phyloP scores from a whole-genome alignment of 805 yeast species.

The Yarrowia porcina region DNA sequence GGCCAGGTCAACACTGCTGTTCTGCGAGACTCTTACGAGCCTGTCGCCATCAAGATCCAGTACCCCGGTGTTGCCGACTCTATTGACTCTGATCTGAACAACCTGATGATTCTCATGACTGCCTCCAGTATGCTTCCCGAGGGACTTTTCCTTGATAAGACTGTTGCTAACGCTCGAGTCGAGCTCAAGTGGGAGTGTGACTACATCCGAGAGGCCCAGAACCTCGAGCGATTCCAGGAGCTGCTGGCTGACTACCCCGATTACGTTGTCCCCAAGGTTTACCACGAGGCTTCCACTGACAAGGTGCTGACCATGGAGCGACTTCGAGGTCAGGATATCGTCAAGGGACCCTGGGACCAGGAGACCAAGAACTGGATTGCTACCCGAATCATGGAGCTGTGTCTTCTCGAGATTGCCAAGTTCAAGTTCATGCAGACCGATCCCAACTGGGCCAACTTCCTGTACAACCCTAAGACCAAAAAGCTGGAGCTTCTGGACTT shows the following conservation, averaged over 20 bases:
- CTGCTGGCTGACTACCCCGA: constrained; percentile 58
- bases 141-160: constrained; percentile 86
- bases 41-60: constrained; percentile 92
- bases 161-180: constrained; percentile 86
- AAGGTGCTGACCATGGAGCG: constrained; percentile 86
- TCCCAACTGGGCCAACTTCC: constrained; percentile 98
- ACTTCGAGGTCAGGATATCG: constrained; percentile 79
- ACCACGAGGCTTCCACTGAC: constrained; percentile 70
- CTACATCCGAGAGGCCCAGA: constrained; percentile 82
- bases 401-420: constrained; percentile 77
- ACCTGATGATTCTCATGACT: constrained; percentile 71
- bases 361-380: constrained; percentile 77
- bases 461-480: constrained; percentile 67
- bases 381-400: constrained; percentile 77
- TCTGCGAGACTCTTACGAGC: constrained; percentile 50
- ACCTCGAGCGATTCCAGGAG: constrained; percentile 63
- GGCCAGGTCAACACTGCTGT: constrained; percentile 93
- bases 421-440: constrained; percentile 96
- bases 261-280: constrained; percentile 79
- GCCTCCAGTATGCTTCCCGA: constrained; percentile 86
- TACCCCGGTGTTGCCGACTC: constrained; percentile 95
- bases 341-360: constrained; percentile 69
- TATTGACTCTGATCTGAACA: constrained; percentile 91
- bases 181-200: constrained; percentile 98
- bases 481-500: constrained; percentile 87